Evolutionary conservation across 1,139 yeast species (phyloP), one percentile per base, ranked within the genome.

Genomic region (Debaryomyces udenii): DNA sequence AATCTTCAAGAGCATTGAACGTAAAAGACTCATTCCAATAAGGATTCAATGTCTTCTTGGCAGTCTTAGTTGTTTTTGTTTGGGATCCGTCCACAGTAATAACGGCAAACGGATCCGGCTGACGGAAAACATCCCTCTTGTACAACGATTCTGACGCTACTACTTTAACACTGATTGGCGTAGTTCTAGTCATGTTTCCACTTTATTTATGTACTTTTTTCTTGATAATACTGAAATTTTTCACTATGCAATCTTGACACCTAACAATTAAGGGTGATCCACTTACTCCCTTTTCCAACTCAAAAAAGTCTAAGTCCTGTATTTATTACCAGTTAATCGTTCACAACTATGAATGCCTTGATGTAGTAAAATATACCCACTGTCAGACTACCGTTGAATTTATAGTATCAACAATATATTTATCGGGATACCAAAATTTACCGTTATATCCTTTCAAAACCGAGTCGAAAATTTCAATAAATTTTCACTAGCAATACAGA

Each of bases 81-180:
- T 93, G 99, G 13, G 89, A 84, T 4, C 99, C 99, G 62, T 93
- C 99, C 13, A 94, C 94, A 5, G 98, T 93, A 51, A 93, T 74
- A 30, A 94, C 99, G 1, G 98, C 97, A 70, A 93, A 93, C 6
- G 99, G 99, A 63, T 93, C 99, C 1, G 99, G 99, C 50, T 84
- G 87, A 53, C 96, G 83, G 62, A 93, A 89, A 16, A 94, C 91
- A 64, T 93, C 99, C 51, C 99, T 78, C 65, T 93, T 93, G 66
- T 88, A 90, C 45, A 93, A 83, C 31, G 96, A 89, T 63, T 94
- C 99, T 7, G 98, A 97, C 27, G 98, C 97, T 44, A 93, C 93
- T 38, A 93, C 86, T 60, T 87, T 86, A 38, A 86, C 91, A 40
- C 78, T 78, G 53, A 86, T 73, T 13, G 64, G 58, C 3, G 72